Percentiles rank a stretch among this genome's conserved stretches.
Evolutionary conservation across 371 early-diverging fungal species (phyloP).

Genomic region (Synchytrium microbalum): DNA sequence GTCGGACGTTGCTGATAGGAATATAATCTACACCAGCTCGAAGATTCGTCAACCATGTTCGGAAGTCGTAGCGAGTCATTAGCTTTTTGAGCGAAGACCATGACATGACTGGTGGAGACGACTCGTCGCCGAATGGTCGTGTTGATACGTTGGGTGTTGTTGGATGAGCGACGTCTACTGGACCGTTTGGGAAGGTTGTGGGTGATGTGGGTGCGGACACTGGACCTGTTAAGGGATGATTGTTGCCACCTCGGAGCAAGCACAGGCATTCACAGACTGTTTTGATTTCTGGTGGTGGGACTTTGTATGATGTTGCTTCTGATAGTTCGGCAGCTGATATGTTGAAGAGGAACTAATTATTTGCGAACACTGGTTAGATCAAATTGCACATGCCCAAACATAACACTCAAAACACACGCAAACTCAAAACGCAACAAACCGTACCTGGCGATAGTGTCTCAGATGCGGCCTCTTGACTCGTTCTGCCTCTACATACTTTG

Average conservation of each 20-base stretch:
- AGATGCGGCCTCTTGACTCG: slow-evolving; percentile 19
- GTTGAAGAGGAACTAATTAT: slow-evolving; percentile 19
- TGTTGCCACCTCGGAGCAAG: slow-evolving; percentile 15
- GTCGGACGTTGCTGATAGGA: slow-evolving; percentile 17
- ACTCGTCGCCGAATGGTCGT: not conserved
- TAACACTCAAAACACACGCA: no score
- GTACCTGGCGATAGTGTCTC: slow-evolving; percentile 21
- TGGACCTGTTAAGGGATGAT: not conserved
- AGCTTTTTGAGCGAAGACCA: slow-evolving; percentile 32
- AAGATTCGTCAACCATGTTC: slow-evolving; percentile 32
- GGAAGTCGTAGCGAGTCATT: slow-evolving; percentile 35
- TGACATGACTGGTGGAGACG: slow-evolving; percentile 4
- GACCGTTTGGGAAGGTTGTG: not conserved
- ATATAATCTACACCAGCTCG: slow-evolving; percentile 25
- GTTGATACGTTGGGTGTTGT: not conserved
- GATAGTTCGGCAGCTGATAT: slow-evolving; percentile 20
- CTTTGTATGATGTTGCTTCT: slow-evolving; percentile 35
- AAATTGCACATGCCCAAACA: not conserved
- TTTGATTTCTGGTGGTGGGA: slow-evolving; percentile 35
- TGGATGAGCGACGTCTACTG: not conserved
- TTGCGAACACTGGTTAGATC: not conserved
- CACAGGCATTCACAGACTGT: slow-evolving; percentile 41
- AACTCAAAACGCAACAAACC: not conserved
- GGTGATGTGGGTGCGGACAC: not conserved
- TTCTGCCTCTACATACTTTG: slow-evolving; percentile 8